Evolutionary conservation across 768 basidiomycete genomes (phyloP).

Genomic region (Kwoniella heveanensis): DNA sequence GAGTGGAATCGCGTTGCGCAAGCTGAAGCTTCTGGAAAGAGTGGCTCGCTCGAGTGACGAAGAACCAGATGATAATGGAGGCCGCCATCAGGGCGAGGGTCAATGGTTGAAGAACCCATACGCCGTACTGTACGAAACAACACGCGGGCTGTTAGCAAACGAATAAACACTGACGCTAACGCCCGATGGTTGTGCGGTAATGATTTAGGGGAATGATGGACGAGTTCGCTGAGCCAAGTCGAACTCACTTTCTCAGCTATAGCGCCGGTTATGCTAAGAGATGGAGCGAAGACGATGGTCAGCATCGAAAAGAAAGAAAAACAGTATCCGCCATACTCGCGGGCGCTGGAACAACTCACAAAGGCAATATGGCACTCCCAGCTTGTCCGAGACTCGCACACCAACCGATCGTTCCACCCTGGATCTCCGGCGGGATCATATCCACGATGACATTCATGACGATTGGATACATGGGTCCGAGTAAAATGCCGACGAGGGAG

Average conservation of each 20-base stretch:
- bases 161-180: background rate
- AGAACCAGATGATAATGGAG: slow-evolving; percentile 39
- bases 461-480: slow-evolving; percentile 77
- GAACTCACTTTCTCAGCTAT: slow-evolving; percentile 36
- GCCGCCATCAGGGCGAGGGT: slow-evolving; percentile 35
- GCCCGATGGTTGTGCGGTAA: too few species aligned
- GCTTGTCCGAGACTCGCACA: slow-evolving; percentile 55
- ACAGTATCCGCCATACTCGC: too few species aligned
- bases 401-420: slow-evolving; percentile 62
- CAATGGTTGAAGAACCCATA: slow-evolving; percentile 47
- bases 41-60: slow-evolving; percentile 30
- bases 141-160: background rate
- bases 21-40: background rate
- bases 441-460: slow-evolving; percentile 61
- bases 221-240: background rate
- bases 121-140: slow-evolving; percentile 31
- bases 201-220: too few species aligned
- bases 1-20: background rate
- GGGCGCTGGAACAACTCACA: slow-evolving; percentile 38
- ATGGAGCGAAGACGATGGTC: slow-evolving; percentile 1
- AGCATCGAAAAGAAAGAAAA: too few species aligned
- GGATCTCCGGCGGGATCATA: slow-evolving; percentile 70
- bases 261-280: slow-evolving; percentile 38
- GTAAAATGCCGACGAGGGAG: slow-evolving; percentile 66
- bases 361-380: slow-evolving; percentile 57